Evolutionary conservation across 306 rosid genomes (phyloP).

Genomic region (Lathyrus aphaca): DNA sequence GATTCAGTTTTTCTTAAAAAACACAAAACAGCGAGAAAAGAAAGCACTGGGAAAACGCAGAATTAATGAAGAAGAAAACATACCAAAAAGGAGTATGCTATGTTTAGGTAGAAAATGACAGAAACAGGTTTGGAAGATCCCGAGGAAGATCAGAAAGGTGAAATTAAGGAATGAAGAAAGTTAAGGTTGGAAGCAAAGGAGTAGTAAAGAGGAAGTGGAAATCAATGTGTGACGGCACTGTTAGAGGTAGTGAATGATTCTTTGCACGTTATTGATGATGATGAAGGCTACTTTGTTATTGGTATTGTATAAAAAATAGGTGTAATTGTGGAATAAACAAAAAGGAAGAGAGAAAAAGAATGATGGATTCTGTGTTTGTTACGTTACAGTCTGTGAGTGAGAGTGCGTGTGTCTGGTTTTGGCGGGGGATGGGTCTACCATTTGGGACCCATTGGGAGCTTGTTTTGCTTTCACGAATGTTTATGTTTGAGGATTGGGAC

Average conservation of each 20-base stretch:
- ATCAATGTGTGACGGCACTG: constrained; percentile 22
- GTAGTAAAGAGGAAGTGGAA: constrained; percentile 25
- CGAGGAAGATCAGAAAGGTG: constrained; percentile 54
- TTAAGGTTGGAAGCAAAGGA: constrained; percentile 27
- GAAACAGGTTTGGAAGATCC: constrained; percentile 41
- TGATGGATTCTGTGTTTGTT: constrained; percentile 29
- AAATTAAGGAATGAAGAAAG: constrained; percentile 26
- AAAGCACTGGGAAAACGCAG: constrained; percentile 25
- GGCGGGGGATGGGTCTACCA: constrained; percentile 32
- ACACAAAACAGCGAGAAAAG: constrained; percentile 28
- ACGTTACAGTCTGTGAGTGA: constrained; percentile 14
- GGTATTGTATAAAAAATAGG: constrained; percentile 4
- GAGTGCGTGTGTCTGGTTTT: constrained; percentile 26
- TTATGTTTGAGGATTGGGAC: constrained; percentile 23
- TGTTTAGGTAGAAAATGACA: constrained; percentile 35
- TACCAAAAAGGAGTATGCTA: constrained; percentile 28
- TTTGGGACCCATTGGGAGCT: constrained; percentile 35
- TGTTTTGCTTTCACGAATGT: constrained; percentile 48
- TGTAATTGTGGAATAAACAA: constrained; percentile 2
- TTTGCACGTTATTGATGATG: constrained; percentile 26
- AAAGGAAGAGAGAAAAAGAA: neutral
- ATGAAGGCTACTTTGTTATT: constrained; percentile 12
- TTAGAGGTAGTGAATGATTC: constrained; percentile 15
- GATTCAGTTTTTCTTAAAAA: constrained; percentile 10
- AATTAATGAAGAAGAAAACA: constrained; percentile 30